phyloP scores from a whole-genome alignment of 345 rosid genomes.

The Corchorus olitorius region DNA sequence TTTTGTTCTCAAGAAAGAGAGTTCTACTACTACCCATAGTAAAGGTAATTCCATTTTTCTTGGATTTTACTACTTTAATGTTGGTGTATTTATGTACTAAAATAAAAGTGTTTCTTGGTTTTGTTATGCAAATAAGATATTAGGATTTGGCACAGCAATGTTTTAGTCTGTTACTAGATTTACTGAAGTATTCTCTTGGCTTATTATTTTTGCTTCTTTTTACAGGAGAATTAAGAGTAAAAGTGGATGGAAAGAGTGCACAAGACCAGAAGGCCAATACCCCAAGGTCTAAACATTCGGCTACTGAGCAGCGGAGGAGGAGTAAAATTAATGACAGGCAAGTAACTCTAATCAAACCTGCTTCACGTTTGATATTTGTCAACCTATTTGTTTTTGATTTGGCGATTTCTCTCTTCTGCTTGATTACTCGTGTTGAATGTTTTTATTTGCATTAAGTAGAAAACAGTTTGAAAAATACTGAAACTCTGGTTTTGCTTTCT shows the following conservation, averaged over 20 bases:
- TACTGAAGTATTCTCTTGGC: not conserved
- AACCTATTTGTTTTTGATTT: not conserved
- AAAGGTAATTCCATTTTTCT: slow-evolving; percentile 44
- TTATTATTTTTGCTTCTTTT: not conserved
- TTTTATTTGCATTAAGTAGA: not conserved
- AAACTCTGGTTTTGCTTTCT: not conserved
- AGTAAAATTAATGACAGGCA: slow-evolving; percentile 97
- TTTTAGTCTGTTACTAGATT: not conserved
- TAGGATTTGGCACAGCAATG: not conserved
- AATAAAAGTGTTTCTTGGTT: not conserved
- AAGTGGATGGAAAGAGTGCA: slow-evolving; percentile 60
- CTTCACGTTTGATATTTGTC: not conserved
- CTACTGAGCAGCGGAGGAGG: slow-evolving; percentile 96
- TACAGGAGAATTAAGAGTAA: slow-evolving; percentile 64
- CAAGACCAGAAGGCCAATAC: slow-evolving; percentile 82
- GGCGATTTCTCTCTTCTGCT: not conserved
- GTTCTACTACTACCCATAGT: slow-evolving; percentile 44
- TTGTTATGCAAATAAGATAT: not conserved
- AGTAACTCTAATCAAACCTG: slow-evolving; percentile 5
- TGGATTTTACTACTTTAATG: not conserved
- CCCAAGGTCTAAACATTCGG: slow-evolving; percentile 96
- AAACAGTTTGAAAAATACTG: not conserved
- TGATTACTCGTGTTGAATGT: not conserved
- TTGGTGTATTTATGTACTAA: not conserved
- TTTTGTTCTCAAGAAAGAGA: slow-evolving; percentile 70